These are phyloP conservation scores for Fraxinus paxiana DNA, from an alignment of 305 asterid species.

Conservation along the genomic window DNA sequence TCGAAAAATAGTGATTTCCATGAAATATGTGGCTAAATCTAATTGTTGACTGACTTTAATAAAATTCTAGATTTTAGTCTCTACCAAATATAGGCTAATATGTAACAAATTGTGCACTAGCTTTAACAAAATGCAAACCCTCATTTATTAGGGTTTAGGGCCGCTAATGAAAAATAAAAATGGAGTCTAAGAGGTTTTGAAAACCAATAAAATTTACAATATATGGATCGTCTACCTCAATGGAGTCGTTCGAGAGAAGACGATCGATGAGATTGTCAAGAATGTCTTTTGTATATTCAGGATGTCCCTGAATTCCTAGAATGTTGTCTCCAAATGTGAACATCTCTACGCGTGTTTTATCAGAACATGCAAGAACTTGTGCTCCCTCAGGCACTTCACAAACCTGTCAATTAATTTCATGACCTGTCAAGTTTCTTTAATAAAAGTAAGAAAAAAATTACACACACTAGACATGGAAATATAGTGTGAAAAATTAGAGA, in stretches of 20 bases:
- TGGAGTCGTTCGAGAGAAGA: slow-evolving; percentile 36
- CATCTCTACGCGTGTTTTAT: slow-evolving; percentile 67
- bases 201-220: background rate
- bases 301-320: slow-evolving; percentile 77
- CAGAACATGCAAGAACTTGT: slow-evolving; percentile 52
- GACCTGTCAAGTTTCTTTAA: background rate
- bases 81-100: background rate
- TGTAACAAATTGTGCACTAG: background rate
- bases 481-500: background rate
- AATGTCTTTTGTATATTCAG: slow-evolving; percentile 65
- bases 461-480: background rate
- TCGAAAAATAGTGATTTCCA: too few relatives aligned
- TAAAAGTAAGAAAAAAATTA: background rate
- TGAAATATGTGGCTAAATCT: background rate
- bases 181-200: background rate
- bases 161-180: too few relatives aligned
- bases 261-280: slow-evolving; percentile 55
- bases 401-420: slow-evolving; percentile 29
- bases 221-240: slow-evolving; percentile 34
- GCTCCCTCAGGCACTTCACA: slow-evolving; percentile 72
- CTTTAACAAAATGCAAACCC: background rate
- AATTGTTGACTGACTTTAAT: too few relatives aligned
- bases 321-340: slow-evolving; percentile 48
- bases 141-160: background rate
- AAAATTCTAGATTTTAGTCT: background rate